Evolutionary conservation across 2,329 filamentous ascomycete genomes (phyloP).

Genomic region (Talaromyces sp.): DNA sequence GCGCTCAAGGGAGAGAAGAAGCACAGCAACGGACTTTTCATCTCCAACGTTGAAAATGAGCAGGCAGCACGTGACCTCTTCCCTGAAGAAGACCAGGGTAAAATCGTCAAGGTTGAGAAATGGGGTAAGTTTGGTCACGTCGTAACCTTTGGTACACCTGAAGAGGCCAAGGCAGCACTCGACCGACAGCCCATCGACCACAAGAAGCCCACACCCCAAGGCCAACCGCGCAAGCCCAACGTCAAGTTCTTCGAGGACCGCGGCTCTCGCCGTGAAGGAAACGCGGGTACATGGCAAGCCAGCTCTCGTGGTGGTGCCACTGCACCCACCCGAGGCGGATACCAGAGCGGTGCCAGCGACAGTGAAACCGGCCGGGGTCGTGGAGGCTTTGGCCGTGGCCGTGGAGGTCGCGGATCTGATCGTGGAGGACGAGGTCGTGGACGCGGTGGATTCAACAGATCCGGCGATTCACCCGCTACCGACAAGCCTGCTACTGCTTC

Average conservation of each 20-base stretch:
- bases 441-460: constrained; percentile 45
- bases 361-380: constrained; percentile 63
- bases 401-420: constrained; percentile 53
- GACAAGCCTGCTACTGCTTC: constrained; percentile 37
- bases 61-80: constrained; percentile 82
- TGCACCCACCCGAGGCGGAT: constrained; percentile 67
- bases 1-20: constrained; percentile 62
- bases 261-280: constrained; percentile 48
- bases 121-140: constrained; percentile 72
- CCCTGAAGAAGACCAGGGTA: constrained; percentile 74
- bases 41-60: constrained; percentile 79
- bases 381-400: constrained; percentile 56
- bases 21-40: constrained; percentile 79
- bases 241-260: constrained; percentile 80
- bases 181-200: constrained; percentile 71
- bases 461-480: constrained; percentile 43
- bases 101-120: constrained; percentile 71
- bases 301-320: constrained; percentile 64
- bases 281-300: constrained; percentile 56
- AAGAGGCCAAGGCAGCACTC: constrained; percentile 79
- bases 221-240: constrained; percentile 74
- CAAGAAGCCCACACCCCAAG: constrained; percentile 66
- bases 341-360: constrained; percentile 79
- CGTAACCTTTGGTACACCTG: constrained; percentile 74
- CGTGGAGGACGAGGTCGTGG: constrained; percentile 48